Percentiles rank a stretch among this genome's conserved stretches.
Conservation (phyloP, 352 stramenopile genomes). For the Phytophthora meadii region DNA sequence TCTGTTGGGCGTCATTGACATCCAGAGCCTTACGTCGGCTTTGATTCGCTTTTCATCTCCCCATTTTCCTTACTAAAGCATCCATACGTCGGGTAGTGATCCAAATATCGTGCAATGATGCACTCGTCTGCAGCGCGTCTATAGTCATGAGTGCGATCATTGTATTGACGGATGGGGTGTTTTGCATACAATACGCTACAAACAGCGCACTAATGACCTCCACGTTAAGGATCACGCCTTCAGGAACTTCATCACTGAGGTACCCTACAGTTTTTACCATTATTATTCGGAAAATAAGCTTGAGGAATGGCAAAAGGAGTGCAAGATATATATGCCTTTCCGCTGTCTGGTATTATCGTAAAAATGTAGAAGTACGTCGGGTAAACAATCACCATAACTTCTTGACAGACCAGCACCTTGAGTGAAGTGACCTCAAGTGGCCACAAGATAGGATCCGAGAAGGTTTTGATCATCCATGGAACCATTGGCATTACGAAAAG, state of each 20-base stretch:
- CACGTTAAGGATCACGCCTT: conserved; percentile 45
- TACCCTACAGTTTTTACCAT: conserved; percentile 20
- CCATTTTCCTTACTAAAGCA: background rate
- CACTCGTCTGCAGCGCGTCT: conserved; percentile 16
- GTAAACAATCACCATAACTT: conserved; percentile 35
- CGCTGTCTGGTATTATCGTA: conserved; percentile 4
- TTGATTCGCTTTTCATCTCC: background rate
- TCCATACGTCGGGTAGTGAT: conserved; percentile 5
- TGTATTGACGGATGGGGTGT: conserved; percentile 30
- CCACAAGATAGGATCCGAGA: conserved; percentile 3
- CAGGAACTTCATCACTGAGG: conserved; percentile 24
- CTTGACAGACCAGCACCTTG: conserved; percentile 21
- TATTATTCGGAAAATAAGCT: conserved; percentile 32
- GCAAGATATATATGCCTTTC: conserved; percentile 24
- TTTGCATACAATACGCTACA: conserved; percentile 48
- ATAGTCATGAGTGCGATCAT: conserved; percentile 13
- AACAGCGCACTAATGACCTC: conserved; percentile 51
- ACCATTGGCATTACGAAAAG: conserved; percentile 11
- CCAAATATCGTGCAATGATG: conserved; percentile 23
- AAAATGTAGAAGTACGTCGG: conserved; percentile 39
- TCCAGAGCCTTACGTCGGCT: no score
- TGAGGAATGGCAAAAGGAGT: conserved; percentile 34
- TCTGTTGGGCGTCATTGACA: conserved; percentile 16
- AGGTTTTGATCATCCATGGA: conserved; percentile 10
- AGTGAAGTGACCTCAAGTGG: conserved; percentile 14